A percentile compares a stretch with the other conserved stretches of the same genome.
Evolutionary conservation across 2,329 filamentous ascomycete species (phyloP).

Genomic region (Fusarium acutatum): DNA sequence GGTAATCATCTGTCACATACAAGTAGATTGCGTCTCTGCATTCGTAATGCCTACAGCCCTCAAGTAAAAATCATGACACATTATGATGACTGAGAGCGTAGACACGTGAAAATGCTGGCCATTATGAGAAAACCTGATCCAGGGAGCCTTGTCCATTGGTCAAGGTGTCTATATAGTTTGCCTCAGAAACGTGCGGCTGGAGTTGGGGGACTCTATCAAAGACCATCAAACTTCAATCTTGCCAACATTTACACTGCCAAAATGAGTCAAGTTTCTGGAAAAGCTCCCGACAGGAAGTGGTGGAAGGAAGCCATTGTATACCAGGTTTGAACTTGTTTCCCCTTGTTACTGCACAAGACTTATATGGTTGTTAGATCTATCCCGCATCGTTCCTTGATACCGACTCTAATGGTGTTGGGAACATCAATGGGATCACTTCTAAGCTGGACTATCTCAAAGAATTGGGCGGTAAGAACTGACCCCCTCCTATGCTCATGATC

Average conservation of each 20-base stretch:
- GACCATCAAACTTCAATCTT: background rate
- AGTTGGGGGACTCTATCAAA: background rate
- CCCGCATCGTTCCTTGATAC: constrained; percentile 64
- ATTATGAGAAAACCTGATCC: background rate
- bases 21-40: too few species aligned
- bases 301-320: background rate
- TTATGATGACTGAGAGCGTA: background rate
- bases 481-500: background rate
- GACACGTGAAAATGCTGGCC: background rate
- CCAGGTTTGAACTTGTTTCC: background rate
- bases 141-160: background rate
- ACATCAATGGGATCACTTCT: constrained; percentile 60
- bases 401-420: constrained; percentile 61
- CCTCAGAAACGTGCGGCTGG: background rate
- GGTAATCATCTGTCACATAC: background rate
- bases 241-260: background rate
- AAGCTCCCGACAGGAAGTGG: background rate
- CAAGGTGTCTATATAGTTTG: background rate
- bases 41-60: background rate
- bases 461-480: constrained; percentile 2
- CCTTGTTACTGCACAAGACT: fast-evolving
- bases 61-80: background rate
- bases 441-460: constrained; percentile 57
- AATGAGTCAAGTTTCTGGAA: background rate
- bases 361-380: constrained; percentile 55